phyloP scores from a whole-genome alignment of 768 basidiomycete species.

The Lactifluus volemus region DNA sequence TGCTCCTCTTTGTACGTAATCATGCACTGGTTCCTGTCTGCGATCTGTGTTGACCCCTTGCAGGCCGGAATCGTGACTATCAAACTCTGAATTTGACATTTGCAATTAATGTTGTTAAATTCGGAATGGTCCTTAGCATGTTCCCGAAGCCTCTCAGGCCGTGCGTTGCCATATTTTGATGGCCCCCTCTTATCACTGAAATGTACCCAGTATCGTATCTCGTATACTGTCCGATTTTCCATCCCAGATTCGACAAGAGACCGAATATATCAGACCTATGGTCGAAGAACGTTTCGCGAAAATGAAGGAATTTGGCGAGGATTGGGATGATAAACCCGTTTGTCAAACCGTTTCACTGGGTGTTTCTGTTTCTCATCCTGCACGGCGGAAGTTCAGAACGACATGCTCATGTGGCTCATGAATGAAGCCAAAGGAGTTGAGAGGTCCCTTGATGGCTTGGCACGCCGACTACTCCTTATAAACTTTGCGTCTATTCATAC shows the following conservation, averaged over 20 bases:
- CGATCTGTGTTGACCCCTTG: neutral
- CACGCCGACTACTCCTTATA: slow-evolving; percentile 21
- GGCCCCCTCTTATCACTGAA: neutral
- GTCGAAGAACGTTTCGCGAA: slow-evolving; percentile 1
- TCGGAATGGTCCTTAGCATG: slow-evolving; percentile 25
- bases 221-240: neutral
- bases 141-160: slow-evolving; percentile 37
- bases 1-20: slow-evolving; percentile 26
- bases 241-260: neutral
- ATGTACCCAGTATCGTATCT: neutral
- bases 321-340: slow-evolving; percentile 24
- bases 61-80: slow-evolving; percentile 28
- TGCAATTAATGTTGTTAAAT: slow-evolving; percentile 26
- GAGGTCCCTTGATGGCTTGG: slow-evolving; percentile 27
- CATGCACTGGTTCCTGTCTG: neutral
- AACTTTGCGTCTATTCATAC: slow-evolving; percentile 33
- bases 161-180: slow-evolving; percentile 24
- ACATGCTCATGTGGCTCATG: slow-evolving; percentile 40
- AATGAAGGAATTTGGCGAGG: slow-evolving; percentile 17
- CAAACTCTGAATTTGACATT: slow-evolving; percentile 27
- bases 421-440: slow-evolving; percentile 29
- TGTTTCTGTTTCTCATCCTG: neutral
- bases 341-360: neutral
- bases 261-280: neutral
- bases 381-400: slow-evolving; percentile 27